Base-by-base conservation (phyloP, 345 rosid species). In the Dipteronia sinensis region DNA sequence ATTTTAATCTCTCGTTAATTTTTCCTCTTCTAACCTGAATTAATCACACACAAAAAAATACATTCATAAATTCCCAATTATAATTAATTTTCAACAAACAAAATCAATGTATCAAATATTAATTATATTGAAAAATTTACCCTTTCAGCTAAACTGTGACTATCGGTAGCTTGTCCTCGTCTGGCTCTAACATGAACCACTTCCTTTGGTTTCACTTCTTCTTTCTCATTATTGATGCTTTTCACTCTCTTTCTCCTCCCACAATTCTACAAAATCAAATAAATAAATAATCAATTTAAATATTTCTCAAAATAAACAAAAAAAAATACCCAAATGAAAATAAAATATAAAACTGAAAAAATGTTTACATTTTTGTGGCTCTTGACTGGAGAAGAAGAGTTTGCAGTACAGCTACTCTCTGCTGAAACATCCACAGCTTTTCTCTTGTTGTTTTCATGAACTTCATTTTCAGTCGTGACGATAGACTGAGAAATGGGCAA, bases 111-210 rank as follows among this genome's bases (percentile, higher is more conserved):
- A n/a, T n/a, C n/a, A n/a, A n/a, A n/a, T 15, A 6, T 27, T 34
- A 65, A 77, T 71, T n/a, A n/a, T n/a, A n/a, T n/a, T 17, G 12
- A 23, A 74, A 77, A 19, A 13, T 16, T 69, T 83, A 94, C 98
- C 92, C 98, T 84, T 84, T 94, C 98, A 7, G 98, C 95, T 81
- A 94, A 88, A 85, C 98, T 94, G 83, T 94, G 98, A 77, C 90
- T 94, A 77, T 92, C 94, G 71, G 97, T 94, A 76, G 98, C 98
- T 86, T 94, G 95, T 70, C 98, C 98, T 84, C 97, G 90, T 85
- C 92, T 84, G 53, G 98, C 98, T 90, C 98, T 92, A 27, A 94
- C 97, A 79, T 92, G 98, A 84, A 94, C 92, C 34, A 92, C 97
- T 73, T 90, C 95, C 78, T 80, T 87, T 42, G 88, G 84, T 76